Evolutionary conservation across 768 basidiomycete genomes (phyloP).

Genomic region (Auriscalpium vulgare): DNA sequence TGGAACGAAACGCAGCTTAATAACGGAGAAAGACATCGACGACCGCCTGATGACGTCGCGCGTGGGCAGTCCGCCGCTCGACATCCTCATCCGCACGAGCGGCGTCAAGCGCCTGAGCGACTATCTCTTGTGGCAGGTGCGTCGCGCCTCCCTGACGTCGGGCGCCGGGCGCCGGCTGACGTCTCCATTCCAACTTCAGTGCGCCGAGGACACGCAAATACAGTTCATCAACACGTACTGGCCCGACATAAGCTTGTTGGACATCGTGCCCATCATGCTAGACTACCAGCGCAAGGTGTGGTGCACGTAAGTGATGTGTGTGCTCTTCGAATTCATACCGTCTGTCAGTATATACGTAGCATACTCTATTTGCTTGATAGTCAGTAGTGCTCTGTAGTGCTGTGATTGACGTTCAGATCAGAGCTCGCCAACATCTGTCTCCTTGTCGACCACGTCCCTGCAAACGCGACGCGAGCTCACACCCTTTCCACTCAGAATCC

Average conservation of each 20-base stretch:
- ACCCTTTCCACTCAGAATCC: too few species aligned
- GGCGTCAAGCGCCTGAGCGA: constrained; percentile 86
- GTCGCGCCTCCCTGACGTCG: constrained; percentile 17
- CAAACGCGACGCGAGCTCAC: too few species aligned
- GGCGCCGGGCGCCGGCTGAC: neutral
- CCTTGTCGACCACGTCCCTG: too few species aligned
- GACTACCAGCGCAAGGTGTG: constrained; percentile 80
- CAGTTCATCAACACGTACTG: constrained; percentile 83
- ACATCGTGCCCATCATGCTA: constrained; percentile 82
- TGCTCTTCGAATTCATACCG: neutral
- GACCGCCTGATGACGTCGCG: constrained; percentile 56
- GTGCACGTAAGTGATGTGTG: constrained; percentile 18
- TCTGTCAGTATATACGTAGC: neutral
- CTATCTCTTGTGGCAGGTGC: constrained; percentile 92
- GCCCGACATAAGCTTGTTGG: constrained; percentile 87
- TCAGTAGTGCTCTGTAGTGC: neutral
- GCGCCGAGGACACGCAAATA: constrained; percentile 75
- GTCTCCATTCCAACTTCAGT: constrained; percentile 36
- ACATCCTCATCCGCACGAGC: constrained; percentile 86
- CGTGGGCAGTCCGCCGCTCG: constrained; percentile 70
- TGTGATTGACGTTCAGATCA: neutral
- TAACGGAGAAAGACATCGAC: constrained; percentile 65
- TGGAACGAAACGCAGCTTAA: constrained; percentile 23
- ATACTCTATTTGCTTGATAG: too few species aligned
- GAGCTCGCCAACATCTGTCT: too few species aligned